These are phyloP conservation scores for Tylopilus cervinicoccineus DNA, from an alignment of 768 basidiomycete genomes.

Conservation along the genomic window DNA sequence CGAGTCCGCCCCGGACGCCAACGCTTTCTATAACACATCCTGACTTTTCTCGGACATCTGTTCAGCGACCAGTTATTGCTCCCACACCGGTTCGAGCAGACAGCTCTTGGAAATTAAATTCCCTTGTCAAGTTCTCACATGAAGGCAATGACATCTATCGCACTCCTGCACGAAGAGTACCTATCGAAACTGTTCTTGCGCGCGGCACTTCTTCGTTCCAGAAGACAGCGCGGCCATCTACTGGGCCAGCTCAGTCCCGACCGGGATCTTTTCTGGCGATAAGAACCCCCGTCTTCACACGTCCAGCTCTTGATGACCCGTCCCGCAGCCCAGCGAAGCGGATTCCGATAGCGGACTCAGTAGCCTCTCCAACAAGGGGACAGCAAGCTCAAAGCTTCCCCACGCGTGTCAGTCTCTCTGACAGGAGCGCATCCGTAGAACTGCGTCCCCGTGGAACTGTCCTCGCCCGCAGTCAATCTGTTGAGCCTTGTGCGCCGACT, in stretches of 20 bases:
- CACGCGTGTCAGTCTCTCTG: constrained; percentile 15
- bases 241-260: constrained; percentile 18
- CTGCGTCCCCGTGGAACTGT: constrained; percentile 19
- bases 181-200: constrained; percentile 47
- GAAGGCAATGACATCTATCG: constrained; percentile 38
- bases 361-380: constrained; percentile 24
- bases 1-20: constrained; percentile 18
- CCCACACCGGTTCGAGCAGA: constrained; percentile 27
- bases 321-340: constrained; percentile 35
- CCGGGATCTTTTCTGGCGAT: constrained; percentile 11
- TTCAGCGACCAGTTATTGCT: constrained; percentile 28
- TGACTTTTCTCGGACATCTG: constrained; percentile 14
- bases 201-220: constrained; percentile 48
- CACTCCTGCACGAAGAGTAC: constrained; percentile 65
- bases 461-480: constrained; percentile 28
- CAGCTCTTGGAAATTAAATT: constrained; percentile 10
- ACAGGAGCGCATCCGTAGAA: constrained; percentile 36
- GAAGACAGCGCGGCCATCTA: constrained; percentile 38
- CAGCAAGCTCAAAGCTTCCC: constrained; percentile 12
- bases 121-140: constrained; percentile 35
- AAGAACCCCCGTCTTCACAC: constrained; percentile 38
- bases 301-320: constrained; percentile 36
- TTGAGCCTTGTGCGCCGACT: constrained; percentile 18
- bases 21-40: constrained; percentile 9
- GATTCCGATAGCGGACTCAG: constrained; percentile 26